Evolutionary conservation across 2,329 filamentous ascomycete species (phyloP).

Genomic region (Sclerotinia sclerotiorum): DNA sequence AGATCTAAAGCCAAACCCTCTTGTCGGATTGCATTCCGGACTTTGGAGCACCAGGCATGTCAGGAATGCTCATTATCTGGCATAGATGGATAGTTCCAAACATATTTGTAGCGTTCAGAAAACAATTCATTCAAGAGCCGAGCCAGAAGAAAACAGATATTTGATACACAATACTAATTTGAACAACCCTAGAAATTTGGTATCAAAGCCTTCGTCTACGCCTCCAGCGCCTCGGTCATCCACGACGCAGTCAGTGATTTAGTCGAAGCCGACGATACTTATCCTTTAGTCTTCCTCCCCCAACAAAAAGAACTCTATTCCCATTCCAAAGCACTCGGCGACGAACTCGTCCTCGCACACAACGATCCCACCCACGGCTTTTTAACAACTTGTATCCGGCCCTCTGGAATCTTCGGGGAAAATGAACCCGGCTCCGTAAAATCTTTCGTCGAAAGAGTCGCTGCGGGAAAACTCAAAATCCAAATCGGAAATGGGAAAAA

Average conservation of each 20-base stretch:
- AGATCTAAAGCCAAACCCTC: neutral
- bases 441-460: conserved; percentile 46
- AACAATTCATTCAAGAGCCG: too few relatives aligned
- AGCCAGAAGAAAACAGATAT: too few relatives aligned
- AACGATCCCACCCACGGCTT: conserved; percentile 40
- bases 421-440: conserved; percentile 36
- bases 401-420: conserved; percentile 52
- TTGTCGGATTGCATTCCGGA: neutral
- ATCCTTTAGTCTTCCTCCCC: conserved; percentile 25
- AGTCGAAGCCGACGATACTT: conserved; percentile 47
- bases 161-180: neutral
- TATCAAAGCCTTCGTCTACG: conserved; percentile 54
- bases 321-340: conserved; percentile 29
- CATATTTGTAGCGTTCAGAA: neutral
- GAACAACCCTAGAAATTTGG: conserved; percentile 41
- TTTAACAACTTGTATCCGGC: conserved; percentile 51
- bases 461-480: conserved; percentile 49
- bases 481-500: conserved; percentile 54
- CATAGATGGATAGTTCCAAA: neutral
- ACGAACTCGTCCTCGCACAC: conserved; percentile 28
- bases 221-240: conserved; percentile 51
- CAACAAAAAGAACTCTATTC: conserved; percentile 29
- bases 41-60: neutral
- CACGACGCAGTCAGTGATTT: conserved; percentile 47
- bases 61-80: neutral